Percentiles rank a stretch among this genome's conserved stretches.
Conservation (phyloP, 192 early-diverging fungal genomes). For the Linnemannia elongata region DNA sequence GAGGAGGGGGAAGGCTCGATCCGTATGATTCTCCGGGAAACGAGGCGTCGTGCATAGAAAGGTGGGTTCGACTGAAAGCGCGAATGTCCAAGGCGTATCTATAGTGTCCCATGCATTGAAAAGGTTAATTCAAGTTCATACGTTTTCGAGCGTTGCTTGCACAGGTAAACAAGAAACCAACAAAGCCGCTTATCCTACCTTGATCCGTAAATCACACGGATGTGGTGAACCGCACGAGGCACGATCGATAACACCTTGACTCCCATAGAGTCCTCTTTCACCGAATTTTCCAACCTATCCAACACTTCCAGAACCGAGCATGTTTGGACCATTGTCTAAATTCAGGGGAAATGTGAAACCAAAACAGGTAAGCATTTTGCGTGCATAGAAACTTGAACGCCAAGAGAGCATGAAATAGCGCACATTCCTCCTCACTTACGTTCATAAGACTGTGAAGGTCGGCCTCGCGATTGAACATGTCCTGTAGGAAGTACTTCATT, state of each 20-base stretch:
- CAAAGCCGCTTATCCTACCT: conserved; percentile 19
- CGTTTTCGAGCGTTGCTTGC: no score
- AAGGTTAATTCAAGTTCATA: neutral
- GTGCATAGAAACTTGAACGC: neutral
- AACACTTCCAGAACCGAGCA: conserved; percentile 42
- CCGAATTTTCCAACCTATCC: conserved; percentile 44
- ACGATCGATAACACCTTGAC: conserved; percentile 39
- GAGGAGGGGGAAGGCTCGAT: conserved; percentile 36
- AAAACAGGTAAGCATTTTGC: neutral
- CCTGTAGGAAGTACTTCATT: conserved; percentile 50
- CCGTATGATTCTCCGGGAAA: conserved; percentile 46
- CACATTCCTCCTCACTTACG: conserved; percentile 14
- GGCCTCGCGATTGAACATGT: conserved; percentile 49
- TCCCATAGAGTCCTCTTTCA: conserved; percentile 47
- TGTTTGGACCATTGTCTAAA: conserved; percentile 37
- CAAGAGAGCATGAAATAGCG: neutral
- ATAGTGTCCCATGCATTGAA: neutral
- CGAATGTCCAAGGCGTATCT: conserved; percentile 50
- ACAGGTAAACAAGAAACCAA: no score
- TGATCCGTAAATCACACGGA: conserved; percentile 48
- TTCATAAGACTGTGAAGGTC: conserved; percentile 51
- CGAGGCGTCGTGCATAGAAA: conserved; percentile 43
- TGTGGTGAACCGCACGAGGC: conserved; percentile 46
- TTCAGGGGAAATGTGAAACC: neutral
- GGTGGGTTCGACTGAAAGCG: conserved; percentile 41